A percentile compares a stretch with the other conserved stretches of the same genome.
Conservation (phyloP, 805 yeast genomes). For the Millerozyma acaciae region DNA sequence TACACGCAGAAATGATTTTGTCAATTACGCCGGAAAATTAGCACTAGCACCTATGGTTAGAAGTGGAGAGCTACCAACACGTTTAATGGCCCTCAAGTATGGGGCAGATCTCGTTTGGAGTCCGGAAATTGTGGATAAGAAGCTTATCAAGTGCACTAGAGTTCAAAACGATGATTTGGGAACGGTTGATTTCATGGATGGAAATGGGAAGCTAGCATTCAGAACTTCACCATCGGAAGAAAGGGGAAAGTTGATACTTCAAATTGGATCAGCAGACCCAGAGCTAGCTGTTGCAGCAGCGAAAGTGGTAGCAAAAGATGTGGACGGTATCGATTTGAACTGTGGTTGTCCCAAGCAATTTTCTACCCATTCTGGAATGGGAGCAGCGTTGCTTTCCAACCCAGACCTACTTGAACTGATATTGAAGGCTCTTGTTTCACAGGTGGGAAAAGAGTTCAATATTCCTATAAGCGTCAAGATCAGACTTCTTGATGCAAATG, state of each 20-base stretch:
- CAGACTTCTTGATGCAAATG: constrained; percentile 63
- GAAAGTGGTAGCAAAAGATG: constrained; percentile 72
- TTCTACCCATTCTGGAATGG: constrained; percentile 94
- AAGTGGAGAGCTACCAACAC: constrained; percentile 88
- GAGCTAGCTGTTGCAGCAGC: constrained; percentile 89
- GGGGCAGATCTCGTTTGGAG: constrained; percentile 96
- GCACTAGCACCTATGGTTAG: constrained; percentile 97
- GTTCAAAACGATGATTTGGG: constrained; percentile 50
- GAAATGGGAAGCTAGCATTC: constrained; percentile 52
- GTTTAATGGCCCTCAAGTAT: constrained; percentile 71
- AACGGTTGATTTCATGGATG: constrained; percentile 54
- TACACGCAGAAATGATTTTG: no score
- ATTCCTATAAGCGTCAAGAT: constrained; percentile 92
- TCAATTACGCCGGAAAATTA: constrained; percentile 69
- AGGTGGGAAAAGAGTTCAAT: constrained; percentile 72
- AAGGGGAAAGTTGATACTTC: constrained; percentile 70
- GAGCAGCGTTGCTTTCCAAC: constrained; percentile 81
- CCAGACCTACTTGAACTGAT: constrained; percentile 79
- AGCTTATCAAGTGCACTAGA: constrained; percentile 67
- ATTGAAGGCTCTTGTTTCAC: constrained; percentile 59
- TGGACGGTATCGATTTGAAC: constrained; percentile 88
- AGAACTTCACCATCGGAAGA: constrained; percentile 68
- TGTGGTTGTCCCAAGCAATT: constrained; percentile 98
- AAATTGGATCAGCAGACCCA: constrained; percentile 84
- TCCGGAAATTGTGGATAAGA: constrained; percentile 91